Percentiles rank a stretch among this genome's conserved stretches.
phyloP scores from a whole-genome alignment of 2,329 filamentous ascomycete species.

The Lecanicillium sp. region DNA sequence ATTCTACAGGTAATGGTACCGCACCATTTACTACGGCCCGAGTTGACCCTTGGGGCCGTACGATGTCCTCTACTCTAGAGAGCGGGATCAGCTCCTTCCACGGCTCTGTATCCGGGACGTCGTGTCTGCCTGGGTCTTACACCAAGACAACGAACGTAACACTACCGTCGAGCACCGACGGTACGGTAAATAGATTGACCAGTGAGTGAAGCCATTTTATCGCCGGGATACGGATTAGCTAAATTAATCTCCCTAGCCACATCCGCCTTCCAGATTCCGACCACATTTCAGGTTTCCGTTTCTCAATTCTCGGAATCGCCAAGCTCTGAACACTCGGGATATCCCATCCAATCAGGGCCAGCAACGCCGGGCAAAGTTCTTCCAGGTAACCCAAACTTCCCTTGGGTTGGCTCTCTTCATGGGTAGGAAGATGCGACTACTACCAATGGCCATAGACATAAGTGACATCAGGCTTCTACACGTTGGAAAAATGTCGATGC shows the following conservation, averaged over 20 bases:
- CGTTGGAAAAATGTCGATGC: too few species aligned
- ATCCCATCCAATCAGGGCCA: constrained; percentile 13
- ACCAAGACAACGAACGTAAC: too few species aligned
- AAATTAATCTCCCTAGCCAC: neutral
- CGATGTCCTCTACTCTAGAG: neutral
- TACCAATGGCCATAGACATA: too few species aligned
- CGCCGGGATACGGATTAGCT: neutral
- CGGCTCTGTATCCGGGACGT: too few species aligned
- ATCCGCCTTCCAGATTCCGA: constrained; percentile 7
- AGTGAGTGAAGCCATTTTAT: neutral
- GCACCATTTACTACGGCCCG: neutral
- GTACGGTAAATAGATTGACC: too few species aligned
- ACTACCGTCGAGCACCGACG: too few species aligned
- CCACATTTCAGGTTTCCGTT: constrained; percentile 13
- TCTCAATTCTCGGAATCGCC: constrained; percentile 9
- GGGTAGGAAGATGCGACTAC: constrained; percentile 24
- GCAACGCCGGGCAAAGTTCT: too few species aligned
- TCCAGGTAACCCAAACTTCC: constrained; percentile 24
- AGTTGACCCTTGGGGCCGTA: neutral
- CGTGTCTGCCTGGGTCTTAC: too few species aligned
- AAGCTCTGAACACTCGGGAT: neutral
- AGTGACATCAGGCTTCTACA: too few species aligned
- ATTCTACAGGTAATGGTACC: neutral
- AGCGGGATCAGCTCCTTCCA: too few species aligned
- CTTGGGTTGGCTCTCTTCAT: constrained; percentile 29